A percentile compares a stretch with the other conserved stretches of the same genome.
Evolutionary conservation across 1,139 yeast genomes (phyloP).

Genomic region (Zygoascus meyerae): DNA sequence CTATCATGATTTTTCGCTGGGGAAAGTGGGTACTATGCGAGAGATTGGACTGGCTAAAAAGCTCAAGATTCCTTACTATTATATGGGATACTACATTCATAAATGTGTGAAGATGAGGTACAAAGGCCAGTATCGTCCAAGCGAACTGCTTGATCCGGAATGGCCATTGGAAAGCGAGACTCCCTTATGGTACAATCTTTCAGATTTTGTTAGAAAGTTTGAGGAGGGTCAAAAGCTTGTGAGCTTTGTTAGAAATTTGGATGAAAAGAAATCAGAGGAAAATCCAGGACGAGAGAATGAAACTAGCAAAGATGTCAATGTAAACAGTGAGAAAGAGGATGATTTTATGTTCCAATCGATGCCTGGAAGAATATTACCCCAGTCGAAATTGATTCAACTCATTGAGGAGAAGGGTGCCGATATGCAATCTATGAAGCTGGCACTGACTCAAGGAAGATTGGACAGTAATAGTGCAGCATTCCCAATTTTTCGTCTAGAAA

Average conservation of each 20-base stretch:
- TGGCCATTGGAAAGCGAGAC: slow-evolving; percentile 1
- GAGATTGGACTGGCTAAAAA: slow-evolving; percentile 51
- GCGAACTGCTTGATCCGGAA: slow-evolving; percentile 34
- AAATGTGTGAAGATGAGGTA: slow-evolving; percentile 81
- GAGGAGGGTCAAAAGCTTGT: slow-evolving; percentile 12
- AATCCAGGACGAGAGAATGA: slow-evolving; percentile 8
- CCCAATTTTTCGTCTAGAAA: not conserved
- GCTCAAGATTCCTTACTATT: slow-evolving; percentile 46
- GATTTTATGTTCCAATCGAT: not conserved
- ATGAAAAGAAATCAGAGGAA: not conserved
- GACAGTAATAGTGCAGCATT: not conserved
- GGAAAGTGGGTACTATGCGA: slow-evolving; percentile 68
- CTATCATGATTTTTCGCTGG: slow-evolving; percentile 62
- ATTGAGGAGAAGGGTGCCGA: not conserved
- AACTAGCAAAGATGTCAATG: not conserved
- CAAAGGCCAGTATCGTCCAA: slow-evolving; percentile 54
- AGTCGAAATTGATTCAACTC: not conserved
- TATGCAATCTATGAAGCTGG: not conserved
- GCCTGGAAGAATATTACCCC: slow-evolving; percentile 10
- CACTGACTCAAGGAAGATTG: not conserved
- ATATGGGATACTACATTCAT: slow-evolving; percentile 67
- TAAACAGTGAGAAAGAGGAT: not conserved
- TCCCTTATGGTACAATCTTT: slow-evolving; percentile 14
- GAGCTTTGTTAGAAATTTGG: not conserved
- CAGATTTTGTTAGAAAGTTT: slow-evolving; percentile 13